Conservation (phyloP, 768 basidiomycete genomes). For the Suillus ampliporus region DNA sequence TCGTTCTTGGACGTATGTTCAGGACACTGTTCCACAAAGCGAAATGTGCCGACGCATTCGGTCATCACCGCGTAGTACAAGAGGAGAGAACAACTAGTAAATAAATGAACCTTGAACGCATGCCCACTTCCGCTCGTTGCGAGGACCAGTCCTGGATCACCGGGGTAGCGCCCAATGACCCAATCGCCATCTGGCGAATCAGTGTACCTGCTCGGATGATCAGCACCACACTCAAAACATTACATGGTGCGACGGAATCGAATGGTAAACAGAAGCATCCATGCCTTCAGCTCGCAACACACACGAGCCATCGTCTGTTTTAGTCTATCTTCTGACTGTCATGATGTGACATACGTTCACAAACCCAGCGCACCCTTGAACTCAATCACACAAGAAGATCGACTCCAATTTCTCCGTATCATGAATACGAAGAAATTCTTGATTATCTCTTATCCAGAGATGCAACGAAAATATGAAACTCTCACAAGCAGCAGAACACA, state of each 20-base stretch:
- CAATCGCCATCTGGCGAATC: constrained; percentile 89
- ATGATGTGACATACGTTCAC: not conserved
- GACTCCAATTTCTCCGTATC: not conserved
- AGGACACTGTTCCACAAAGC: not conserved
- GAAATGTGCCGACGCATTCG: not conserved
- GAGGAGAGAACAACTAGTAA: not conserved
- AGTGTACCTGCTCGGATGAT: constrained; percentile 68
- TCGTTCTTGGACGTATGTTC: not conserved
- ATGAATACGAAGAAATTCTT: not conserved
- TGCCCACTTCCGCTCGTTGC: constrained; percentile 92
- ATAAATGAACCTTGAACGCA: constrained; percentile 73
- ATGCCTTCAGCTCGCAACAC: not conserved
- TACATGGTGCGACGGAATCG: not conserved
- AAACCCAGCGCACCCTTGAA: not conserved
- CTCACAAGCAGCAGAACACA: not conserved
- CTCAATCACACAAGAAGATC: not conserved
- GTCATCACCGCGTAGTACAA: not conserved
- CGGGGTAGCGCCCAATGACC: constrained; percentile 80
- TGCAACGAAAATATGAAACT: too few species aligned
- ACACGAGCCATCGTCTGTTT: not conserved
- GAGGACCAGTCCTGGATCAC: constrained; percentile 64
- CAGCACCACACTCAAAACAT: not conserved
- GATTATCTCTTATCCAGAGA: too few species aligned
- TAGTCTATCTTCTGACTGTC: not conserved
- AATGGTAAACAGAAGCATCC: not conserved